phyloP scores from a whole-genome alignment of 2,329 filamentous ascomycete genomes.

The Cercospora sp. region DNA sequence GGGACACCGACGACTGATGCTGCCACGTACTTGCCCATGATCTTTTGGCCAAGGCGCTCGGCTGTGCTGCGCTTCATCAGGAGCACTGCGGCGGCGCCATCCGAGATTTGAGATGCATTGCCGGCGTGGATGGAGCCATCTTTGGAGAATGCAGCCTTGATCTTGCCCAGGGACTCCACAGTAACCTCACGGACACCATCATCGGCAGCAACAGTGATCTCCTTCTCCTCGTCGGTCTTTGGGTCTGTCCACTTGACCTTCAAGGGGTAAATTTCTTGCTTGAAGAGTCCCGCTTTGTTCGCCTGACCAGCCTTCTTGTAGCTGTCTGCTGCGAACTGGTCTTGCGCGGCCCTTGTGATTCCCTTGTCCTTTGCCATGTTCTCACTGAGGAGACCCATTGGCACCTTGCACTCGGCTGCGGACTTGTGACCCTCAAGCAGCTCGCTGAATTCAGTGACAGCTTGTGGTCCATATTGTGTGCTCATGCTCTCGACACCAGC shows the following conservation, averaged over 20 bases:
- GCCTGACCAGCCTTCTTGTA: constrained; percentile 88
- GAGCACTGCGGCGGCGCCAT: constrained; percentile 91
- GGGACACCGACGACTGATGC: constrained; percentile 85
- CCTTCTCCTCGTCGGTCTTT: constrained; percentile 82
- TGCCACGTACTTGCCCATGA: constrained; percentile 89
- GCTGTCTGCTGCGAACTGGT: constrained; percentile 88
- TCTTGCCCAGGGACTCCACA: constrained; percentile 83
- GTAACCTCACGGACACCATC: constrained; percentile 88
- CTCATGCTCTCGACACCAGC: constrained; percentile 98
- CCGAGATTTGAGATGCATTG: constrained; percentile 92
- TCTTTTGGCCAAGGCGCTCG: constrained; percentile 80
- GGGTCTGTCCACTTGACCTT: constrained; percentile 86
- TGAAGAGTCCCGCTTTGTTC: constrained; percentile 84
- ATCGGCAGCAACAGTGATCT: constrained; percentile 79
- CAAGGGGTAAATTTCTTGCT: constrained; percentile 85
- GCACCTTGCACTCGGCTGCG: constrained; percentile 93
- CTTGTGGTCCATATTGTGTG: constrained; percentile 81
- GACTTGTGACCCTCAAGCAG: constrained; percentile 78
- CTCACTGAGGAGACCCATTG: constrained; percentile 93
- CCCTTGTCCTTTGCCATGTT: constrained; percentile 86
- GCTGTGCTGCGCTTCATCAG: constrained; percentile 94
- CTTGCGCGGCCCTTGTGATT: constrained; percentile 72
- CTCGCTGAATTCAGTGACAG: constrained; percentile 91
- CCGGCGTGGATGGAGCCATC: constrained; percentile 93
- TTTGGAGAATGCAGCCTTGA: constrained; percentile 85